Evolutionary conservation across 495 filamentous ascomycete genomes (phyloP), one percentile per base, ranked within the genome.

Genomic region (Corynascus novoguineensis): DNA sequence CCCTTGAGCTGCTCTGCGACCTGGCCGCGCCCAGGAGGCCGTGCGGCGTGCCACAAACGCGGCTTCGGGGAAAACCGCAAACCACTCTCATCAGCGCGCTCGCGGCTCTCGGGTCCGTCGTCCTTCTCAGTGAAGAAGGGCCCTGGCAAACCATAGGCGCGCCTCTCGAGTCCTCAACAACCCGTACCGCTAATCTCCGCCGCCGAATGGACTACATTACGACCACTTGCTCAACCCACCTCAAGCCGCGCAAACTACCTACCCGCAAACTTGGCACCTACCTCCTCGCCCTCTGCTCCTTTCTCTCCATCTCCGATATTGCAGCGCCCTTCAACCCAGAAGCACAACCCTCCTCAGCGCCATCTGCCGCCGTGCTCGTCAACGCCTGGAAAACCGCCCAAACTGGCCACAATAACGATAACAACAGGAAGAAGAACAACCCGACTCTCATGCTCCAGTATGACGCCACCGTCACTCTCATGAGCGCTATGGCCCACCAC

Each of bases 1-100:
- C 64, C 3, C 63, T 80, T 40, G 54, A 62, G 19, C 45, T 72
- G 34, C 62, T 80, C 41, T 73, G 66, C 41, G 55, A 35, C 14
- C 63, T 65, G 21, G 60, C 56, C 7, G 38, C 57, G 5, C 44
- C 55, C 7, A 38, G 29, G 17, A 22, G 50, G 53, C 24, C 53
- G 38, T 42, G 62, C 45, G 54, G 37, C 50, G 21, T 58, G 3
- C 32, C 42, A 38, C 55, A 64, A 31, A 53, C 60, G 9, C 55
- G 50, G 10, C 47, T 62, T 24, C 50, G 54, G 9, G 53, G 52
- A 11, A 56, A 52, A 21, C 44, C 60, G 19, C 63, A 64, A 31
- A 60, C 52, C 8, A 53, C 44, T 3, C 55, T 69, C 0, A 51
- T 53, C 34, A 52, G 52, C 9, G 31, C 29, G 7, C 19, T 64